Conservation (phyloP, 352 stramenopile genomes). For the Globisporangium megalacanthum region DNA sequence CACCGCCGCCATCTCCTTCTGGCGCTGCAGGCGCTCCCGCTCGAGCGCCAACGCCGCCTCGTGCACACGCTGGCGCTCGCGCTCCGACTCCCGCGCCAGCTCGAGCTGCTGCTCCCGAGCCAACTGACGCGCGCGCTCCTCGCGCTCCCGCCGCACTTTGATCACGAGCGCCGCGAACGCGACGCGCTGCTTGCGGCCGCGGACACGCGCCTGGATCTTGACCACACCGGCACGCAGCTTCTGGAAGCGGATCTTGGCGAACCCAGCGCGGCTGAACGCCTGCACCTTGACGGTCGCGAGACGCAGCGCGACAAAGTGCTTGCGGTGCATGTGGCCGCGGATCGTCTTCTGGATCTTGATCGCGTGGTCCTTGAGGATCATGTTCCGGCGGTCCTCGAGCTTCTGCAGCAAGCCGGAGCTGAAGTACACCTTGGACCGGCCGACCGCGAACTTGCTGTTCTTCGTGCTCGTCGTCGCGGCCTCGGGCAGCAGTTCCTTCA, state of each 20-base stretch:
- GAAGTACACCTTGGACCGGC: constrained; percentile 81
- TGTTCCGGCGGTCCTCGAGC: constrained; percentile 83
- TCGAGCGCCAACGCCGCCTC: constrained; percentile 19
- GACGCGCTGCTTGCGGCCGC: constrained; percentile 59
- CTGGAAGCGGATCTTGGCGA: constrained; percentile 37
- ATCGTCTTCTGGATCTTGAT: constrained; percentile 75
- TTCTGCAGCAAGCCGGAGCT: constrained; percentile 88
- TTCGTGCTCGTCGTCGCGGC: constrained; percentile 51
- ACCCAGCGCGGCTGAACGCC: constrained; percentile 30
- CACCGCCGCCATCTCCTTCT: constrained; percentile 31
- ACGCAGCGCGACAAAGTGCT: constrained; percentile 44
- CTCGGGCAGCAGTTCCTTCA: constrained; percentile 68
- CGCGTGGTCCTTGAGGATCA: constrained; percentile 69
- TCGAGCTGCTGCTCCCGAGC: constrained; percentile 30
- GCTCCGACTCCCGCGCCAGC: constrained; percentile 21
- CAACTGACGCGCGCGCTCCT: constrained; percentile 34
- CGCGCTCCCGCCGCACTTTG: constrained; percentile 34
- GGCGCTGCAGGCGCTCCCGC: constrained; percentile 20
- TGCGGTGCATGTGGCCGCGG: constrained; percentile 49
- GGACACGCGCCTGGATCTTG: constrained; percentile 44
- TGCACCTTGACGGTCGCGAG: constrained; percentile 48
- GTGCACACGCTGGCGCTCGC: constrained; percentile 16
- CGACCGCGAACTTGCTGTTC: constrained; percentile 77
- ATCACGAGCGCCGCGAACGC: constrained; percentile 41
- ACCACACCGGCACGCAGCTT: constrained; percentile 39